These are phyloP conservation scores for Xylaria bambusicola DNA, from an alignment of 495 filamentous ascomycete genomes.

Conservation along the genomic window DNA sequence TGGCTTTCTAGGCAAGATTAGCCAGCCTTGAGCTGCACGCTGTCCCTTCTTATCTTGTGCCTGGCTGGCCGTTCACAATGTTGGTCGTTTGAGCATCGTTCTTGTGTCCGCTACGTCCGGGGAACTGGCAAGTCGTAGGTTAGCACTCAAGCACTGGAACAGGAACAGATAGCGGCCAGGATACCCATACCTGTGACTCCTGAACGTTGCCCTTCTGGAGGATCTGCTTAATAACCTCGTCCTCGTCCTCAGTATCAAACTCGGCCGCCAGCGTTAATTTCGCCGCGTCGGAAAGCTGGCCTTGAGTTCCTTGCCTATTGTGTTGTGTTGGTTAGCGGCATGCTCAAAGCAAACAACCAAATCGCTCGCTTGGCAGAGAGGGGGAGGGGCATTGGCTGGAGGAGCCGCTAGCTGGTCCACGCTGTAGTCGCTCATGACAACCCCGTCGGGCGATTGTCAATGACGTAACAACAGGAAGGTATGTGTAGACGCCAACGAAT, in stretches of 20 bases:
- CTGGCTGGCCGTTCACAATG: constrained; percentile 29
- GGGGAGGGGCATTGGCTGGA: no score
- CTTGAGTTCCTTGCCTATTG: constrained; percentile 81
- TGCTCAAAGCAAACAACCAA: not conserved
- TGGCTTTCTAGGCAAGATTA: not conserved
- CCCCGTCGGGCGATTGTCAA: no score
- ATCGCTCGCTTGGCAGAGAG: no score
- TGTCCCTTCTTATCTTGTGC: constrained; percentile 24
- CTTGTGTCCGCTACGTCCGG: constrained; percentile 43
- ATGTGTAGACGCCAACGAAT: no score
- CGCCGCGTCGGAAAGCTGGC: constrained; percentile 72
- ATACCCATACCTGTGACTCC: constrained; percentile 61
- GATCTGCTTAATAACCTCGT: constrained; percentile 77
- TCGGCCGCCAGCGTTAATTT: constrained; percentile 76
- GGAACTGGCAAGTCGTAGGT: constrained; percentile 33
- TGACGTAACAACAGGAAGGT: no score
- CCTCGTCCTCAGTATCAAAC: constrained; percentile 78
- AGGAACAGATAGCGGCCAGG: not conserved
- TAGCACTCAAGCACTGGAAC: not conserved
- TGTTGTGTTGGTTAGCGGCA: constrained; percentile 24
- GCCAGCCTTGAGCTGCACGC: not conserved
- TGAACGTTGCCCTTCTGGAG: constrained; percentile 74
- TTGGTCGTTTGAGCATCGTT: constrained; percentile 42
- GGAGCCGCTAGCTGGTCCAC: not conserved
- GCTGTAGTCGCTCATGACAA: not conserved